These are phyloP conservation scores for Ceraceosorus bombacis DNA, from an alignment of 1,284 basidiomycete genomes.

Conservation along the genomic window DNA sequence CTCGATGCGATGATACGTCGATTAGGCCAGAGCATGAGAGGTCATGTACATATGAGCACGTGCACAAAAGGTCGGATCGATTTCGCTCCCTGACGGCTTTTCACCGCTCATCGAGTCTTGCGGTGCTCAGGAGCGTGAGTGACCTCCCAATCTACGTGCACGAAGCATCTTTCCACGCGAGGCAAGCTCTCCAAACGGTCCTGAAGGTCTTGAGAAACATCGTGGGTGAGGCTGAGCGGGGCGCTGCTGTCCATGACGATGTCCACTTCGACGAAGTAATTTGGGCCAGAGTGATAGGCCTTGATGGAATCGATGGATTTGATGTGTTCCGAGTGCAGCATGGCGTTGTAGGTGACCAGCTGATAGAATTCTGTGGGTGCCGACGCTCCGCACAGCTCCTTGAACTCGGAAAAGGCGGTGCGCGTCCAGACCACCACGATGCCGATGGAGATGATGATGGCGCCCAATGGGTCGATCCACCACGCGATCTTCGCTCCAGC, in stretches of 20 bases:
- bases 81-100: no score
- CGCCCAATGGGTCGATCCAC: slow-evolving; percentile 78
- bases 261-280: slow-evolving; percentile 90
- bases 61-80: no score
- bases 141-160: slow-evolving; percentile 38
- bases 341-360: slow-evolving; percentile 76
- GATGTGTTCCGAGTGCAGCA: slow-evolving; percentile 65
- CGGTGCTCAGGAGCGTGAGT: slow-evolving; percentile 35
- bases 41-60: no score
- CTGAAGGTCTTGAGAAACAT: slow-evolving; percentile 81
- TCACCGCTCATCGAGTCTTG: slow-evolving; percentile 8
- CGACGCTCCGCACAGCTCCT: slow-evolving; percentile 77
- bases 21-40: no score
- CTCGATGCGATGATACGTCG: no score
- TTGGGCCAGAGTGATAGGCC: slow-evolving; percentile 53
- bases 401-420: slow-evolving; percentile 59
- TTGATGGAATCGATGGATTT: slow-evolving; percentile 67
- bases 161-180: slow-evolving; percentile 61
- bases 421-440: slow-evolving; percentile 71
- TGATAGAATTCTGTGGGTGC: slow-evolving; percentile 84
- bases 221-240: slow-evolving; percentile 83
- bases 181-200: slow-evolving; percentile 88
- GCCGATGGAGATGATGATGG: slow-evolving; percentile 62
- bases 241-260: slow-evolving; percentile 85
- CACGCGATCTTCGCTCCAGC: slow-evolving; percentile 78